Evolutionary conservation across 2,329 filamentous ascomycete genomes (phyloP).

Genomic region (Mycosphaerella arachidis): DNA sequence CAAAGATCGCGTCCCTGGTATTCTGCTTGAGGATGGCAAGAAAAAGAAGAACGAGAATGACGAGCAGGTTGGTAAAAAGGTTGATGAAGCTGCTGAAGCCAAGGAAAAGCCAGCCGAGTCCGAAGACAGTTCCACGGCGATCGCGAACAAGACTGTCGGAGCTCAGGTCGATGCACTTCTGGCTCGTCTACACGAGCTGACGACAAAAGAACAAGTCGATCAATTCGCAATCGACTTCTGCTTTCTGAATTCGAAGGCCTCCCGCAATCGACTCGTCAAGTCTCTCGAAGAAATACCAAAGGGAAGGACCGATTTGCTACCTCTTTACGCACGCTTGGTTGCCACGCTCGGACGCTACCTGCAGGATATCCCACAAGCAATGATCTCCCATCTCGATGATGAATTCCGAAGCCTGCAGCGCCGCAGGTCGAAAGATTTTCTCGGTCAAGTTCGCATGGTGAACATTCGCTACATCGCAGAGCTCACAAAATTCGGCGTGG

Average conservation of each 20-base stretch:
- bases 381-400: constrained; percentile 89
- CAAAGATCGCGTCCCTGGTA: constrained; percentile 90
- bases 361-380: constrained; percentile 84
- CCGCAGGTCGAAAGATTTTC: constrained; percentile 95
- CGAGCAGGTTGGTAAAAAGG: constrained; percentile 75
- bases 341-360: constrained; percentile 92
- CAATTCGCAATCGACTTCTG: constrained; percentile 94
- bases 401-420: constrained; percentile 95
- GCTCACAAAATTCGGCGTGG: constrained; percentile 94
- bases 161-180: constrained; percentile 92
- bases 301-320: constrained; percentile 83
- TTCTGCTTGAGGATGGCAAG: constrained; percentile 87
- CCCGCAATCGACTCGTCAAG: constrained; percentile 88
- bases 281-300: constrained; percentile 92
- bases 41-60: constrained; percentile 85
- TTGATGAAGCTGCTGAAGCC: constrained; percentile 46
- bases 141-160: constrained; percentile 95
- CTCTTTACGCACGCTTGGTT: constrained; percentile 85
- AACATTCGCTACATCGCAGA: constrained; percentile 98
- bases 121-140: constrained; percentile 87
- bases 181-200: constrained; percentile 81
- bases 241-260: constrained; percentile 97
- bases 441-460: constrained; percentile 85
- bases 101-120: constrained; percentile 54
- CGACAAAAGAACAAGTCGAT: constrained; percentile 86